Conservation (phyloP, 768 basidiomycete genomes). For the Clitopilus passeckerianus region DNA sequence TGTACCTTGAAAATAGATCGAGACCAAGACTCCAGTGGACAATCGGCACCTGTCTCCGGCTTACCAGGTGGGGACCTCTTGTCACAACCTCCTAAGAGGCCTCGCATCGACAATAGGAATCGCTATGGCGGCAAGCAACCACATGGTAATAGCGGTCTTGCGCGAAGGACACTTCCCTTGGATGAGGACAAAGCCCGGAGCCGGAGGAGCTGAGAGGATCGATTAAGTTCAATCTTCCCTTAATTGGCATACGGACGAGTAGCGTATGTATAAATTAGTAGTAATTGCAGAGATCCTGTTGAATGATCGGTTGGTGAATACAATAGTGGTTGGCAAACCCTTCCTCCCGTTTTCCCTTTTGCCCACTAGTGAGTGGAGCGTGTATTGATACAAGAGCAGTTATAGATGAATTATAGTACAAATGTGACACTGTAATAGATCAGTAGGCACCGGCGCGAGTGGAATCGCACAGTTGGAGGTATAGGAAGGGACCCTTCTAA, state of each 20-base stretch:
- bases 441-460: conserved; percentile 6
- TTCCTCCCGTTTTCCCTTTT: not conserved
- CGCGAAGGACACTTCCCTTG: conserved; percentile 49
- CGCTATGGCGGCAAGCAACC: conserved; percentile 34
- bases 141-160: conserved; percentile 31
- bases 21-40: conserved; percentile 43
- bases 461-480: conserved; percentile 9
- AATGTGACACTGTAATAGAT: not conserved
- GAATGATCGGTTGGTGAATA: not conserved
- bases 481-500: conserved; percentile 7
- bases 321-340: not conserved
- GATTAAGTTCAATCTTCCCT: not conserved
- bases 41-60: not conserved
- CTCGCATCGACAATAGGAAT: conserved; percentile 50
- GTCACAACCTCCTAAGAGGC: conserved; percentile 48
- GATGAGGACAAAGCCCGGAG: not conserved
- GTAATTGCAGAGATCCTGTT: not conserved
- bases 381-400: not conserved
- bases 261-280: not conserved
- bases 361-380: not conserved
- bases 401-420: not conserved
- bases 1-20: conserved; percentile 42
- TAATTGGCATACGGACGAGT: not conserved
- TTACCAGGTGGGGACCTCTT: conserved; percentile 24
- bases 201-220: not conserved